Evolutionary conservation across 441 rosid species (phyloP).

Genomic region (Arabidopsis lyrata): DNA sequence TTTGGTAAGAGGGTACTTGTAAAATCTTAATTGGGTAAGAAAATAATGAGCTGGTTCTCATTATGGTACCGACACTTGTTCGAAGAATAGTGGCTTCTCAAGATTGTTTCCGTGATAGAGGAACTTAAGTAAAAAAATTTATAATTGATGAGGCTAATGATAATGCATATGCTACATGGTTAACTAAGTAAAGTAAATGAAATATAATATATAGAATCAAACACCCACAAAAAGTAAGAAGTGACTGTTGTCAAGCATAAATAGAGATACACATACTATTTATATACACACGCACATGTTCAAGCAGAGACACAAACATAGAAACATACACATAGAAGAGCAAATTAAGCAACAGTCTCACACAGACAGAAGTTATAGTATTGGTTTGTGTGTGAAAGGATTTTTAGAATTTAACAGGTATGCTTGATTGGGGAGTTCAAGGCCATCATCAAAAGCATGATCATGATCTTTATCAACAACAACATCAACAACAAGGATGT

Average conservation of each 20-base stretch:
- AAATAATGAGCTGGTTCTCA: constrained; percentile 41
- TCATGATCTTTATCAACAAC: constrained; percentile 37
- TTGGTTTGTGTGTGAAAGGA: constrained; percentile 45
- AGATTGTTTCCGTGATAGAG: constrained; percentile 44
- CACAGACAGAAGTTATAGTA: constrained; percentile 15
- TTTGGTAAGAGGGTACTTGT: constrained; percentile 45
- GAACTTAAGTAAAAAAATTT: constrained; percentile 24
- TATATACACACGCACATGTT: constrained; percentile 31
- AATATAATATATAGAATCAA: constrained; percentile 24
- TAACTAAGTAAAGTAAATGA: constrained; percentile 30
- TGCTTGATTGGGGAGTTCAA: constrained; percentile 58
- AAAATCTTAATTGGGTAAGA: constrained; percentile 43
- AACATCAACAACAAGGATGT: constrained; percentile 55
- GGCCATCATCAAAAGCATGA: constrained; percentile 35
- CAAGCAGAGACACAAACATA: constrained; percentile 19
- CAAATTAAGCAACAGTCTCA: constrained; percentile 12
- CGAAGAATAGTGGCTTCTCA: constrained; percentile 34
- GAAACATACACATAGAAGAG: constrained; percentile 25
- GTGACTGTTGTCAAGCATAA: constrained; percentile 31
- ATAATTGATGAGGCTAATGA: constrained; percentile 23
- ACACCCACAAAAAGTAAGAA: constrained; percentile 28
- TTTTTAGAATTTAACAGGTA: constrained; percentile 43
- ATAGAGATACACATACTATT: constrained; percentile 21
- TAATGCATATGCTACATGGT: constrained; percentile 20
- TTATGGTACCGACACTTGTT: constrained; percentile 49